Percentiles rank a stretch among this genome's conserved stretches.
phyloP scores from a whole-genome alignment of 192 early-diverging fungal species.

The Coemansia furcata region DNA sequence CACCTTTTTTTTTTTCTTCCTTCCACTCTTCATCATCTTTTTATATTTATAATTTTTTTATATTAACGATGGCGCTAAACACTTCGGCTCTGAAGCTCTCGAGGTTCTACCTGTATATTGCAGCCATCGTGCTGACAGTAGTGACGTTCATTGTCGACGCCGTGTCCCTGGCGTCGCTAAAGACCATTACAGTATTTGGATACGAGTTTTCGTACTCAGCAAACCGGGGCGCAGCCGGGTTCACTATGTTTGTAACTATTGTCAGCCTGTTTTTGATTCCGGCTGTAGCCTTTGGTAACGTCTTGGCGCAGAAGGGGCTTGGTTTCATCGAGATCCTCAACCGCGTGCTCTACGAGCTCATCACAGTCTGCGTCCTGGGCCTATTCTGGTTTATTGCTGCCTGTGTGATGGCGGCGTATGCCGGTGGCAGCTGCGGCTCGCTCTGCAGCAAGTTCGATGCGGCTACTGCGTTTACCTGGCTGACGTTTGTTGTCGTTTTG shows the following conservation, averaged over 20 bases:
- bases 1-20: not conserved
- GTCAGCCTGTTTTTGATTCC: constrained; percentile 31
- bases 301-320: constrained; percentile 16
- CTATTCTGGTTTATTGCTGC: constrained; percentile 37
- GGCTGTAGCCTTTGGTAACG: constrained; percentile 19
- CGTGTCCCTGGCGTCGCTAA: constrained; percentile 29
- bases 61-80: constrained; percentile 3
- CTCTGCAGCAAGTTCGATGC: constrained; percentile 35
- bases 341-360: constrained; percentile 26
- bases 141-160: constrained; percentile 45
- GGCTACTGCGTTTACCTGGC: constrained; percentile 38
- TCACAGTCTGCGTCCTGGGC: not conserved
- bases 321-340: constrained; percentile 12
- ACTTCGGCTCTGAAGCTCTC: constrained; percentile 14
- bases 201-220: not conserved
- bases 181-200: not conserved
- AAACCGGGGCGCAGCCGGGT: constrained; percentile 31
- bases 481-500: constrained; percentile 32
- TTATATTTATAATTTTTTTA: constrained; percentile 1
- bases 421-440: constrained; percentile 13
- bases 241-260: constrained; percentile 48
- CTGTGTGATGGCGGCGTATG: constrained; percentile 41
- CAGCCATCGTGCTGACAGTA: constrained; percentile 22
- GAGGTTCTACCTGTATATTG: constrained; percentile 37
- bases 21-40: not conserved